phyloP scores from a whole-genome alignment of 2,329 filamentous ascomycete species.

The Penicillium sp. region DNA sequence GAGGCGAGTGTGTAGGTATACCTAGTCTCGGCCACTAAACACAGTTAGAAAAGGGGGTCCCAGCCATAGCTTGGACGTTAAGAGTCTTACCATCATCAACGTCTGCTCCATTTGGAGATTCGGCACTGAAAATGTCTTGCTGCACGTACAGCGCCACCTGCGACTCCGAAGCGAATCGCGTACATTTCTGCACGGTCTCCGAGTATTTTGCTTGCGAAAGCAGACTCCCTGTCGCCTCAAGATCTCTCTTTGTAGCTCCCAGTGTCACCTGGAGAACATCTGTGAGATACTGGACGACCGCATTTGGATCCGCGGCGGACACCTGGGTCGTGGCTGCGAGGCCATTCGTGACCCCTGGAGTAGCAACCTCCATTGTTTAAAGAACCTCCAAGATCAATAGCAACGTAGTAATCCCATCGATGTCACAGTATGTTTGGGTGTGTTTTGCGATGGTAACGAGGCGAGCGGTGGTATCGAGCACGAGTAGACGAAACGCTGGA shows the following conservation, averaged over 20 bases:
- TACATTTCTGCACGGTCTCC: constrained; percentile 83
- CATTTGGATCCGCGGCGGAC: constrained; percentile 53
- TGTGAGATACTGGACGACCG: constrained; percentile 68
- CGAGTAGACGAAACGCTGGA: neutral
- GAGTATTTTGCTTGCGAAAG: constrained; percentile 66
- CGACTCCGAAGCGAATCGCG: constrained; percentile 81
- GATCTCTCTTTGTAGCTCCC: constrained; percentile 70
- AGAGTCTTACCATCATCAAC: constrained; percentile 38
- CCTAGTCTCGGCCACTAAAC: constrained; percentile 27
- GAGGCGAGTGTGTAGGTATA: constrained; percentile 77
- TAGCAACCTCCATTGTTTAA: constrained; percentile 37
- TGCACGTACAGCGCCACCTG: constrained; percentile 88
- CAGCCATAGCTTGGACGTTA: neutral
- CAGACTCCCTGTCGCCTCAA: constrained; percentile 77
- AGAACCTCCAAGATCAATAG: constrained; percentile 19
- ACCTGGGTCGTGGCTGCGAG: constrained; percentile 27
- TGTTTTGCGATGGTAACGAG: neutral
- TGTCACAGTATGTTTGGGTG: neutral
- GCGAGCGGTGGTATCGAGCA: neutral
- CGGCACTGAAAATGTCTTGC: constrained; percentile 62
- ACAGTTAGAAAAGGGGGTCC: neutral
- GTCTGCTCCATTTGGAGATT: constrained; percentile 41
- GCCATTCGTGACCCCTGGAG: constrained; percentile 33
- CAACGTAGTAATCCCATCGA: constrained; percentile 29
- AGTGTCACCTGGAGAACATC: constrained; percentile 69